Evolutionary conservation across 768 basidiomycete species (phyloP), one percentile per base, ranked within the genome.

Genomic region (Agaricus sinodeliciosus): DNA sequence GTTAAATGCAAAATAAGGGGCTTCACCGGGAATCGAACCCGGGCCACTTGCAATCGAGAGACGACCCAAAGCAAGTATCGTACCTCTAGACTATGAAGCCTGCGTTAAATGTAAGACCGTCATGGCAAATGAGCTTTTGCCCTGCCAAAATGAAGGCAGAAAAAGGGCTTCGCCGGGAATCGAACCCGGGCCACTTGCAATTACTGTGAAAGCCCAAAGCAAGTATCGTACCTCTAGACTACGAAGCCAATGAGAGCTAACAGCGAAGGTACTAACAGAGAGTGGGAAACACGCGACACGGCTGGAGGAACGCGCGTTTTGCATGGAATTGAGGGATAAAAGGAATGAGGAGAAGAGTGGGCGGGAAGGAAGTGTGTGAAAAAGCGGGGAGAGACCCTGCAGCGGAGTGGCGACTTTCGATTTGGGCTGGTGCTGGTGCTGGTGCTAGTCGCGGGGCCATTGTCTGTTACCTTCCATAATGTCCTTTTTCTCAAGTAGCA

Each of bases 141-240:
- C 0, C 11, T 11, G 31, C 11, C 7, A 31, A 26, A 11, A 2
- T 13, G 26, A 26, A 48, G 0, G 36, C 4, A 35, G 4, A 34
- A 28, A 39, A 49, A 43, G 48, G 72, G 71, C 67, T 70, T 68
- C 69, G 70, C 72, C 63, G 71, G 73, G 73, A 72, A 69, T 75
- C 71, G 72, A 74, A 74, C 73, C 74, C 70, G 64, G 72, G 73
- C 71, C 73, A 69, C 72, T 72, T 73, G 73, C 73, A 74, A 43
- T 57, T 49, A 22, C 22, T 3, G 45, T 41, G 37, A 8, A 5
- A 51, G 47, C 71, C 72, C 74, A 74, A 75, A 75, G 74, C 74
- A 73, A 72, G 73, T 72, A 73, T 74, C 73, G 69, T 74, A 73
- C 74, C 72, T 65, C 65, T 67, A 63, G 64, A 65, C 64, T 62